These are phyloP conservation scores for Microbotryum saponariae DNA, from an alignment of 1,284 basidiomycete species.

Conservation along the genomic window DNA sequence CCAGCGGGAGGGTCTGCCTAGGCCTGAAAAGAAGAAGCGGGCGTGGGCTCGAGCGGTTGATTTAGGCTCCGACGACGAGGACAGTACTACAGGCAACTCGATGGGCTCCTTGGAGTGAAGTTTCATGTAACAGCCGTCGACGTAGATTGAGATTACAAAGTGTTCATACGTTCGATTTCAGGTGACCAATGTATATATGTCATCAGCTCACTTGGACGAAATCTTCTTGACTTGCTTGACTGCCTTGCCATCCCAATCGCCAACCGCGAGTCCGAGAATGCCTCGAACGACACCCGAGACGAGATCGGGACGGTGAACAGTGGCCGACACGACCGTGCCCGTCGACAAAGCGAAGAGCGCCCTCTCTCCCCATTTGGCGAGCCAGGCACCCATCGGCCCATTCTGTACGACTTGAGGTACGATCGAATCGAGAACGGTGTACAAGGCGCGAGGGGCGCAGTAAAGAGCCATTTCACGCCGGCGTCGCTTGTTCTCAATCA, in stretches of 20 bases:
- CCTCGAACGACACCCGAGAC: conserved; percentile 29
- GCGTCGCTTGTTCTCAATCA: conserved; percentile 42
- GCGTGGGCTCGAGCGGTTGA: too few relatives aligned
- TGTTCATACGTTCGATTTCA: too few relatives aligned
- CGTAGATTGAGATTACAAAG: too few relatives aligned
- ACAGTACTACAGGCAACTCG: too few relatives aligned
- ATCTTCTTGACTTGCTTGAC: too few relatives aligned
- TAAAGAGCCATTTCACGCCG: conserved; percentile 43
- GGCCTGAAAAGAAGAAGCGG: too few relatives aligned
- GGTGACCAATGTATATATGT: too few relatives aligned
- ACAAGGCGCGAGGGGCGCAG: conserved; percentile 41
- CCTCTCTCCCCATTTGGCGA: conserved; percentile 26
- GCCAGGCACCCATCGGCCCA: conserved; percentile 7
- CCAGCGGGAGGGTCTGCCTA: too few relatives aligned
- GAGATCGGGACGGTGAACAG: conserved; percentile 28
- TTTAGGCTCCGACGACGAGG: too few relatives aligned
- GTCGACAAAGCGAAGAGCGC: conserved; percentile 25
- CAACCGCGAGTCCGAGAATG: conserved; percentile 21
- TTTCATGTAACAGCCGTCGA: too few relatives aligned
- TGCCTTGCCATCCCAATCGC: conserved; percentile 5
- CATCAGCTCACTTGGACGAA: too few relatives aligned
- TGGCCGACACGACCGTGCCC: conserved; percentile 22
- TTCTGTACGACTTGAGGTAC: conserved; percentile 16
- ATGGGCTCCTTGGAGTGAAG: too few relatives aligned
- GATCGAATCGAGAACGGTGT: conserved; percentile 29